Percentiles rank a stretch among this genome's conserved stretches.
Evolutionary conservation across 2,329 filamentous ascomycete species (phyloP).

Genomic region (Orbilia ellipsospora): DNA sequence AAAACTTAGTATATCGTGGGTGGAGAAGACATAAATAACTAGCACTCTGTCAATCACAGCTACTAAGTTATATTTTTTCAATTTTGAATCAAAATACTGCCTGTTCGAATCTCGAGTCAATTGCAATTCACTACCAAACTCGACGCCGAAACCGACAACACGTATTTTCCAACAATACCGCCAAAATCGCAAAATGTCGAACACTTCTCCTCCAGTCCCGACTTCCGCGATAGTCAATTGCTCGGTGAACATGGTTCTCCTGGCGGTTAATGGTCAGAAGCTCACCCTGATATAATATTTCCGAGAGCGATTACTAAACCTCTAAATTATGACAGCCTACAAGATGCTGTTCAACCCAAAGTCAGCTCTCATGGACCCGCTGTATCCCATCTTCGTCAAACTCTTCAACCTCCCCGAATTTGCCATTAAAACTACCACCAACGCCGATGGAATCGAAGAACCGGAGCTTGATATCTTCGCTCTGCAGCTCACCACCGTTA

Average conservation of each 20-base stretch:
- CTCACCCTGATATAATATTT: background rate
- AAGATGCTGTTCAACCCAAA: slow-evolving; percentile 51
- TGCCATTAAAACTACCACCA: slow-evolving; percentile 31
- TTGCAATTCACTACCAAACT: background rate
- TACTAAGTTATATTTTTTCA: background rate
- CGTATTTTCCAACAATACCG: slow-evolving; percentile 15
- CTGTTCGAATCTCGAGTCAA: background rate
- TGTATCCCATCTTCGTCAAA: slow-evolving; percentile 50
- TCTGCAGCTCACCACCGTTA: slow-evolving; percentile 45
- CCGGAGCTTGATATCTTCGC: slow-evolving; percentile 35
- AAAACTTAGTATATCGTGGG: background rate
- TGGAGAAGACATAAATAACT: background rate
- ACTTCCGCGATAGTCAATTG: slow-evolving; percentile 53
- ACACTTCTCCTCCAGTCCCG: slow-evolving; percentile 33
- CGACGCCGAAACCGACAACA: background rate
- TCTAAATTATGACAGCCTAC: slow-evolving; percentile 25
- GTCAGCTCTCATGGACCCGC: slow-evolving; percentile 36
- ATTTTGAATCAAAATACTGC: background rate
- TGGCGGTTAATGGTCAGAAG: slow-evolving; percentile 34
- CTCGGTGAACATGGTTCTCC: slow-evolving; percentile 44
- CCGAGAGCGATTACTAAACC: background rate
- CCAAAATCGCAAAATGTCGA: slow-evolving; percentile 20
- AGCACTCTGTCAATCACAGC: background rate
- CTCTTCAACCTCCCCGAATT: slow-evolving; percentile 46
- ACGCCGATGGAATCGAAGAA: slow-evolving; percentile 28